Base-by-base conservation (phyloP, 139 green algal species). In the Volvox africanus region DNA sequence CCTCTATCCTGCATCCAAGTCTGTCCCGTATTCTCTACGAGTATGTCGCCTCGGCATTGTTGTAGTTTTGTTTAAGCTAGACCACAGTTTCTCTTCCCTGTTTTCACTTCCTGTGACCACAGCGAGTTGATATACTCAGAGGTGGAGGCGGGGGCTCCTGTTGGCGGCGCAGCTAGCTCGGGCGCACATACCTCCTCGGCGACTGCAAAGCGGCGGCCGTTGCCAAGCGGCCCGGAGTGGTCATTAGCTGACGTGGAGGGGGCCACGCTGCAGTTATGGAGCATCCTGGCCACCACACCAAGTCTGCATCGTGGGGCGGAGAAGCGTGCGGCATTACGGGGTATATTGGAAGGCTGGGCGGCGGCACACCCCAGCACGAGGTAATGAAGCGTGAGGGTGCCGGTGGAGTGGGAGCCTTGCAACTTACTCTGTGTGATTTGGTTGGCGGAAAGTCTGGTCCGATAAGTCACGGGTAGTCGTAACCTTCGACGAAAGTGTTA, bases 241-340 rank as follows among this genome's bases (percentile, higher is more conserved):
- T 65, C 50, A 1, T 14, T 89, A 22, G 86, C 71, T 13, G 86
- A 90, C 22, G 86, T 90, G 71, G 86, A 90, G 86, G 86, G 86
- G 13, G 86, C 86, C n/a, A 90, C 73, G 30, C 21, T 90, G 86
- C 55, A 61, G 69, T 50, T 82, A 36, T 89, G 69, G 84, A n/a
- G 3, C 69, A 82, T 89, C 37, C 22, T 89, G 19, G 12, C 16
- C 50, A 65, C n/a, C 73, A 90, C 69, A 1, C 85, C 85, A 17
- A 20, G 24, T 21, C 85, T 89, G 69, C 85, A 89, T 71, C 37
- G 28, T 17, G 85, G 85, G 36, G 28, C 85, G 35, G 85, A 71
- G 6, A 89, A 89, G 85, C 85, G 85, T 21, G 30, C 11, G 71
- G 71, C 73, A 32, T 55, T 90, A n/a, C 35, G 1, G 44, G 71